Evolutionary conservation across 2,329 filamentous ascomycete genomes (phyloP), one percentile per base, ranked within the genome.

Genomic region (Nemania serpens): DNA sequence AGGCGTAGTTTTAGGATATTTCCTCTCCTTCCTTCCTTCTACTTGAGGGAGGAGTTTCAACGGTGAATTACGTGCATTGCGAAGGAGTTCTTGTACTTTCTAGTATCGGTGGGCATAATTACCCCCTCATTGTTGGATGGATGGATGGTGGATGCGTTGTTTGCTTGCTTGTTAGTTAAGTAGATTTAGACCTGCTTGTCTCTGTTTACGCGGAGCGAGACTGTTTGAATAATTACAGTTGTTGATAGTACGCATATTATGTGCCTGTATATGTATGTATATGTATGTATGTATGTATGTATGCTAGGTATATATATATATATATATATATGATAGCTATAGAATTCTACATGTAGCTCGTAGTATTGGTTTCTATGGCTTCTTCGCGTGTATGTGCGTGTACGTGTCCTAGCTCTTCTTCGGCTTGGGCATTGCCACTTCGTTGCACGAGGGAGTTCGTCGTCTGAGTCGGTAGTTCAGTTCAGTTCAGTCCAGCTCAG

Each of bases 81-180:
- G 49, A 58, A 34, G 59, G 59, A 54, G 59, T 61, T 61, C 15
- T 51, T 15, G 25, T 29, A 29, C 25, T 29, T 29, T 29, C n/a
- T n/a, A n/a, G n/a, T n/a, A n/a, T n/a, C n/a, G 25, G 25, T 29
- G 33, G n/a, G 48, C 22, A 36, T 54, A 59, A n/a, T n/a, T n/a
- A n/a, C n/a, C n/a, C n/a, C 37, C 37, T 36, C 15, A 17, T 39
- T 34, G 41, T 20, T 43, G n/a, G 43, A 12, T 47, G n/a, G 34
- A 18, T 48, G 48, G 41, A 39, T 47, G 33, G 18, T 47, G 34
- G 15, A 41, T 13, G 20, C n/a, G n/a, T n/a, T n/a, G n/a, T n/a
- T n/a, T n/a, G n/a, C n/a, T n/a, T 51, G 13, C 41, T 41, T 41
- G 36, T 29, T 51, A 17, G 36, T n/a, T 55, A 18, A 13, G 33